Evolutionary conservation across 164 flowering plant genomes (phyloP).

Genomic region (Magnolia changhungtana): DNA sequence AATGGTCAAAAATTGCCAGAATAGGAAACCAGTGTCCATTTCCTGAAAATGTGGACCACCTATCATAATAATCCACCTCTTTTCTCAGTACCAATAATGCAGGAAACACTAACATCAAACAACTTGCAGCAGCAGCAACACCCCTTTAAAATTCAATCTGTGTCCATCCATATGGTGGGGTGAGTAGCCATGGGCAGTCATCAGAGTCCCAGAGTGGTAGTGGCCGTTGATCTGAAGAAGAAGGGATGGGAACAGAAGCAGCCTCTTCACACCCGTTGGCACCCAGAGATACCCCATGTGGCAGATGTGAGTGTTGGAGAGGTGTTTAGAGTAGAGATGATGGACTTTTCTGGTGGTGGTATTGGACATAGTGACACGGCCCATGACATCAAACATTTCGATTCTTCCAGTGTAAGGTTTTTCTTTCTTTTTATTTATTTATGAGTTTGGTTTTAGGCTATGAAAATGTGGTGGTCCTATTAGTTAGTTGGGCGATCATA

Average conservation of each 20-base stretch:
- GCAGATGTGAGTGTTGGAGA: conserved; percentile 49
- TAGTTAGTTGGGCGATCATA: too few species aligned
- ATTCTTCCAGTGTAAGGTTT: conserved; percentile 45
- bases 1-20: too few species aligned
- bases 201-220: conserved; percentile 39
- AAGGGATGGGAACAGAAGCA: conserved; percentile 54
- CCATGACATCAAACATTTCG: conserved; percentile 45
- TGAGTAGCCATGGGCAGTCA: conserved; percentile 28
- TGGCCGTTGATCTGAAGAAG: conserved; percentile 59
- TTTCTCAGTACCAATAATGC: too few species aligned
- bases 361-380: conserved; percentile 40
- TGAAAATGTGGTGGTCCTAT: too few species aligned
- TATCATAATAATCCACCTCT: too few species aligned
- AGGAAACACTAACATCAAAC: too few species aligned
- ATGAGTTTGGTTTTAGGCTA: not conserved
- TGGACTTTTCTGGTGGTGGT: conserved; percentile 56
- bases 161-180: too few species aligned
- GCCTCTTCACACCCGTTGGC: conserved; percentile 72
- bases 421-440: not conserved
- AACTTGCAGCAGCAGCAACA: too few species aligned
- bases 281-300: conserved; percentile 60
- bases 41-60: too few species aligned
- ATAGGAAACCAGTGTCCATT: too few species aligned
- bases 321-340: conserved; percentile 66
- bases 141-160: too few species aligned